Evolutionary conservation across 1,284 basidiomycete genomes (phyloP), one percentile per base, ranked within the genome.

Genomic region (Boletus hoseneyae): DNA sequence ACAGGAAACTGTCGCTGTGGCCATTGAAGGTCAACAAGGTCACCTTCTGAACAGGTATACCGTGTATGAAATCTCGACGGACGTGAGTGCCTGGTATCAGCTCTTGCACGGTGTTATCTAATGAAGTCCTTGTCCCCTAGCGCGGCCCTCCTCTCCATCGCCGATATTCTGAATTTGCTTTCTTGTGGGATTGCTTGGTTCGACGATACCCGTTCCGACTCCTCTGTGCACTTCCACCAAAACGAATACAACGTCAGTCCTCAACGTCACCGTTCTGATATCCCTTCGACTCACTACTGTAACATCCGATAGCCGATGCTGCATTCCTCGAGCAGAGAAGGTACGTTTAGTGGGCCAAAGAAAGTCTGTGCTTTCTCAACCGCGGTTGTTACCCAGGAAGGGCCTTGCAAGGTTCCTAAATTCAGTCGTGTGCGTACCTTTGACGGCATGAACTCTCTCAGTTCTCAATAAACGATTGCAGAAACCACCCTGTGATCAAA

Each of bases 91-190:
- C 32, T 39, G 37, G 13, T 41, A 38, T 48, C 40, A 25, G 41
- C 32, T 30, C 45, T 6, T 37, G 32, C 34, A 43, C 4, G n/a
- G 37, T 42, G 29, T 50, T 48, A 34, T 41, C 10, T 58, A 45
- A 55, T 57, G 19, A 45, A 45, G 12, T 16, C 18, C 34, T 57
- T 48, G 29, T 19, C 47, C 33, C 15, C 48, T 61, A 88, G 82
- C 77, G 81, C 43, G 83, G 80, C 10, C 65, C 76, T n/a, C 73
- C 84, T 25, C 84, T 90, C 19, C 73, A 79, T 23, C 74, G 88
- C 54, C 76, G 89, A 55, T 97, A 96, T 68, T 93, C 90, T 6
- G 94, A 97, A 65, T 97, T 97, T 65, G 80, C 81, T 7, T 94
- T 88, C 70, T 73, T 97, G 19, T 87, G 90, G 79, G 91, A 95